Evolutionary conservation across 768 basidiomycete genomes (phyloP).

Genomic region (Tephrocybe sp.): DNA sequence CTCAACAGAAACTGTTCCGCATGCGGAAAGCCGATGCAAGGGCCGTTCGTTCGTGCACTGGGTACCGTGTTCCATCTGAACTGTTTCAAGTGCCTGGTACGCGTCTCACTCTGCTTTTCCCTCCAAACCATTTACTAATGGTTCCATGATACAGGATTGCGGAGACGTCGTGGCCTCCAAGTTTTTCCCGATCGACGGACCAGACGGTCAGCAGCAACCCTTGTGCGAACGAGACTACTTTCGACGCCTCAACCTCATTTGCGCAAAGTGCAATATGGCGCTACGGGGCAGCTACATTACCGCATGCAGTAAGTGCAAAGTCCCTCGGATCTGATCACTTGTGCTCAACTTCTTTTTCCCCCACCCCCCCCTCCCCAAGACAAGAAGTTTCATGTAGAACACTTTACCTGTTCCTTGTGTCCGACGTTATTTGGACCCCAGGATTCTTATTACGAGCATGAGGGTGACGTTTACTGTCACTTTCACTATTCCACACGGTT

Average conservation of each 20-base stretch:
- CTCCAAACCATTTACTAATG: not conserved
- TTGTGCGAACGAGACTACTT: constrained; percentile 99
- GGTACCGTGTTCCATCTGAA: constrained; percentile 94
- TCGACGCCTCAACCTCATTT: constrained; percentile 91
- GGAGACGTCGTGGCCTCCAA: constrained; percentile 95
- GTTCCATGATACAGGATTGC: constrained; percentile 67
- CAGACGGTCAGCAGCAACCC: constrained; percentile 84
- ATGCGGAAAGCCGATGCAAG: constrained; percentile 82
- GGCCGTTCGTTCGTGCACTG: constrained; percentile 94
- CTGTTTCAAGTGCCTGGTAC: constrained; percentile 96
- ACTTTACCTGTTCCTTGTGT: constrained; percentile 97
- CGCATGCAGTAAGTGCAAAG: constrained; percentile 77
- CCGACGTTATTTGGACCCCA: constrained; percentile 95
- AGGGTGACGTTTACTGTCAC: constrained; percentile 97
- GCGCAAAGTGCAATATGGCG: constrained; percentile 93
- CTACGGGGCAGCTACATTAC: constrained; percentile 98
- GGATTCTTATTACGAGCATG: constrained; percentile 99
- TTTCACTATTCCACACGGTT: constrained; percentile 99
- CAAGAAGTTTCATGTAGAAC: constrained; percentile 99
- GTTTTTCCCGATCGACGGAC: constrained; percentile 96
- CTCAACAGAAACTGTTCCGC: constrained; percentile 64
- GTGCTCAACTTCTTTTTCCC: constrained; percentile 16
- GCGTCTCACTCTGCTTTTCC: constrained; percentile 27
- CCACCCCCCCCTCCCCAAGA: too few relatives aligned
- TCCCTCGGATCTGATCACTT: constrained; percentile 12